Conservation (phyloP, 2,329 filamentous ascomycete species). For the Claviceps monticola region DNA sequence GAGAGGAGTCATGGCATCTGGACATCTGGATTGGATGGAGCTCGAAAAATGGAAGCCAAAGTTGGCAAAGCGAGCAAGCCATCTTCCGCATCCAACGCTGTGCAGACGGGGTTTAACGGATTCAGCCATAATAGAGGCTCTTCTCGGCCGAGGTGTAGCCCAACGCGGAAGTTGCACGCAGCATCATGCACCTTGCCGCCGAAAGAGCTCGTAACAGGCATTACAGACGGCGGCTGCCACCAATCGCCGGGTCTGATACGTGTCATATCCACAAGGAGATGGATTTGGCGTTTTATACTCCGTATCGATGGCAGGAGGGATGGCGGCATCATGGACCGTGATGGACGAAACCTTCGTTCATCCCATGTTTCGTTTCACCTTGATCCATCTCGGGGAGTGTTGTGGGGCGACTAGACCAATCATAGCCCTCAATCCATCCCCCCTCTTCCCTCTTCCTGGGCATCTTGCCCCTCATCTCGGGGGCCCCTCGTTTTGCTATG, state of each 20-base stretch:
- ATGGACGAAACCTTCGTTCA: neutral
- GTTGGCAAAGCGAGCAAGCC: neutral
- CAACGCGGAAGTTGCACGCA: too few species aligned
- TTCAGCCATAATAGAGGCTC: too few species aligned
- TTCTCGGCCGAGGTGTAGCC: too few species aligned
- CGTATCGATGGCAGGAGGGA: neutral
- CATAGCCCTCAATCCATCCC: neutral
- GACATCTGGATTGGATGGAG: neutral
- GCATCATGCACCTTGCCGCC: too few species aligned
- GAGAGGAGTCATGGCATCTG: neutral
- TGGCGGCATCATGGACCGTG: neutral
- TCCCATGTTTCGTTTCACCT: neutral
- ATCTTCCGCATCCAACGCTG: neutral
- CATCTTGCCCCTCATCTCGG: too few species aligned
- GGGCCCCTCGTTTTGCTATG: too few species aligned
- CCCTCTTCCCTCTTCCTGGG: neutral
- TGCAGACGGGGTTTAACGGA: too few species aligned
- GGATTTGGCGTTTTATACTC: too few species aligned
- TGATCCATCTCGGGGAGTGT: neutral
- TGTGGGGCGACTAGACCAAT: neutral
- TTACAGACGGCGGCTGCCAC: too few species aligned
- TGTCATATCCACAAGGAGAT: too few species aligned
- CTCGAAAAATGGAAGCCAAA: neutral
- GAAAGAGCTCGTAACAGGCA: too few species aligned
- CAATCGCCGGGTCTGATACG: too few species aligned